These are phyloP conservation scores for Aurantiochytrium sp. DNA, from an alignment of 108 stramenopile species.

Conservation along the genomic window DNA sequence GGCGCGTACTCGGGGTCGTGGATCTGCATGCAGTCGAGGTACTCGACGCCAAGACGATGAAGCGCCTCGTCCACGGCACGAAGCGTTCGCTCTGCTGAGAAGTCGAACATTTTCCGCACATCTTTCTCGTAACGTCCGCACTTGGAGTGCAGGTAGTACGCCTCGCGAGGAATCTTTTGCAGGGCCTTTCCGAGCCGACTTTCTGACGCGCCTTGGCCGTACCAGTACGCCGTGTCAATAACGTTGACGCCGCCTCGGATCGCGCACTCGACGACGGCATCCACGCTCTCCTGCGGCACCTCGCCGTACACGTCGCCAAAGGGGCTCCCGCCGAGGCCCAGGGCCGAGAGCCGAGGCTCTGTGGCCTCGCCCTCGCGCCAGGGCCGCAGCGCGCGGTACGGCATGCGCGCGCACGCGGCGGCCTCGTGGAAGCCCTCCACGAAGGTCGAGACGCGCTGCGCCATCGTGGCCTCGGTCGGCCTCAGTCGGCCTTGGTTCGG, in stretches of 20 bases:
- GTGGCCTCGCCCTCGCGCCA: background rate
- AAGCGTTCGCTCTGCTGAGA: slow-evolving; percentile 61
- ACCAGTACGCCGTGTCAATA: background rate
- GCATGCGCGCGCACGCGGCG: background rate
- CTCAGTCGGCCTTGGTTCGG: too few species aligned
- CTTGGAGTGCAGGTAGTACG: background rate
- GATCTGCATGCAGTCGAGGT: slow-evolving; percentile 76
- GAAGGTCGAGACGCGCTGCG: background rate
- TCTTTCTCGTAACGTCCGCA: background rate
- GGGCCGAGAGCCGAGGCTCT: background rate
- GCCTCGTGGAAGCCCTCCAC: background rate
- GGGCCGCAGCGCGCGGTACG: background rate
- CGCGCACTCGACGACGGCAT: background rate
- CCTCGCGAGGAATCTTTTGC: background rate
- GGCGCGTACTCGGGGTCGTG: slow-evolving; percentile 83
- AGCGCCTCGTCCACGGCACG: slow-evolving; percentile 61
- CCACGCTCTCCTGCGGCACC: background rate
- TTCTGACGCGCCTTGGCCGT: background rate
- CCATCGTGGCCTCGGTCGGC: background rate
- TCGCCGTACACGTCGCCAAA: background rate
- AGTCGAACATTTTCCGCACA: slow-evolving; percentile 66
- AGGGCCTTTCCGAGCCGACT: background rate
- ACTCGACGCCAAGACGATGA: slow-evolving; percentile 58
- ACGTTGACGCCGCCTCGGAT: background rate
- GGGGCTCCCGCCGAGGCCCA: background rate